Evolutionary conservation across 2,329 filamentous ascomycete genomes (phyloP).

Genomic region (Colletotrichum sublineola): DNA sequence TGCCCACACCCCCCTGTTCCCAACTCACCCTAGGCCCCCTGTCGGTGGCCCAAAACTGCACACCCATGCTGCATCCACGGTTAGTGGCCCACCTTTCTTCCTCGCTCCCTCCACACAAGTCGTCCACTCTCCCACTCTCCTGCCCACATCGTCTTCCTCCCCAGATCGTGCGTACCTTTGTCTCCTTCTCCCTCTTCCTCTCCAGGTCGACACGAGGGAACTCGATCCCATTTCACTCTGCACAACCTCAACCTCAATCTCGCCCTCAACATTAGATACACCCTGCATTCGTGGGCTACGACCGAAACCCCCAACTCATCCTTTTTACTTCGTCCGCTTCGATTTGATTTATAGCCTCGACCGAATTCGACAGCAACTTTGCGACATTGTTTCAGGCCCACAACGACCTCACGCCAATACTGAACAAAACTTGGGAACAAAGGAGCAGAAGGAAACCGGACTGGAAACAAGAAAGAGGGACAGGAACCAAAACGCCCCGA

Average conservation of each 20-base stretch:
- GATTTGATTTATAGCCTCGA: slow-evolving; percentile 14
- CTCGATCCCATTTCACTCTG: slow-evolving; percentile 24
- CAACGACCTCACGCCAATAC: slow-evolving; percentile 16
- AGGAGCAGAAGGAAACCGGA: slow-evolving; percentile 3
- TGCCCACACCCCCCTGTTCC: slow-evolving; percentile 29
- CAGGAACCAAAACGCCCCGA: slow-evolving; percentile 17
- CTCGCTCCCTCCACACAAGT: slow-evolving; percentile 36
- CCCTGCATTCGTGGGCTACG: neutral
- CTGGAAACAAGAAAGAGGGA: slow-evolving; percentile 11
- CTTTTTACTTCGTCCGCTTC: slow-evolving; percentile 3
- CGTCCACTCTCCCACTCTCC: slow-evolving; percentile 29
- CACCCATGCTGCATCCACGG: slow-evolving; percentile 34
- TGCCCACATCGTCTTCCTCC: slow-evolving; percentile 40
- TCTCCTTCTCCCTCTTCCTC: slow-evolving; percentile 32
- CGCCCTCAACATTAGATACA: neutral
- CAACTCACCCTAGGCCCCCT: slow-evolving; percentile 24
- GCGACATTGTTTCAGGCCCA: slow-evolving; percentile 37
- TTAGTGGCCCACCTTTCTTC: slow-evolving; percentile 19
- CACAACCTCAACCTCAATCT: slow-evolving; percentile 11
- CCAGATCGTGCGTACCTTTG: slow-evolving; percentile 37
- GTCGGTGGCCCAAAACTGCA: slow-evolving; percentile 26
- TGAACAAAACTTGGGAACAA: slow-evolving; percentile 10
- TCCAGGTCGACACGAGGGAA: slow-evolving; percentile 34
- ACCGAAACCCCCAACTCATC: neutral
- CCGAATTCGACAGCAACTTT: slow-evolving; percentile 10